phyloP scores from a whole-genome alignment of 2,329 filamentous ascomycete genomes.

The Pseudocercospora fuligena region DNA sequence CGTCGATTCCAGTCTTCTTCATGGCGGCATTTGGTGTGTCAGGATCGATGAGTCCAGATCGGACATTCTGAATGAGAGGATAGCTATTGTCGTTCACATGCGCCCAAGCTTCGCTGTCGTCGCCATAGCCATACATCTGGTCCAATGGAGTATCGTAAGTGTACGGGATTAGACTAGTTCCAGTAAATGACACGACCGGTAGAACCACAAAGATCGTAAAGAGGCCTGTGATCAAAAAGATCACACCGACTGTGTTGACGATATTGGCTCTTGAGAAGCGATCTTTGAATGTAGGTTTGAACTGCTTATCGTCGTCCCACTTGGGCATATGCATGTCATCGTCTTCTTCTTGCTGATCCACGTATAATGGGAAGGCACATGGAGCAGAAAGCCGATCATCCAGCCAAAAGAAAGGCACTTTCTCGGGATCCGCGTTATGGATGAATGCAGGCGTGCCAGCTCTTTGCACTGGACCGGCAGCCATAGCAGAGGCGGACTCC shows the following conservation, averaged over 20 bases:
- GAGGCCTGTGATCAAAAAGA: conserved; percentile 54
- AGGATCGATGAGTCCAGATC: conserved; percentile 56
- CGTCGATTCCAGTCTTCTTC: conserved; percentile 52
- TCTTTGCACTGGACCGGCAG: conserved; percentile 19
- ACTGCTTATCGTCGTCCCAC: conserved; percentile 54
- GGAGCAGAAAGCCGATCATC: conserved; percentile 56
- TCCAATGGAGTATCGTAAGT: conserved; percentile 47
- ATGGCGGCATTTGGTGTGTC: conserved; percentile 55
- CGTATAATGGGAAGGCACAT: conserved; percentile 52
- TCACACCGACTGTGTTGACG: conserved; percentile 49
- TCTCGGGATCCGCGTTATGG: conserved; percentile 40
- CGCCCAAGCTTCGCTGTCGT: conserved; percentile 47
- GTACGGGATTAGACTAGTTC: conserved; percentile 47
- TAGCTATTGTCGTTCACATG: conserved; percentile 55
- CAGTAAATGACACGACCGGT: conserved; percentile 55
- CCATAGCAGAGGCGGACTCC: conserved; percentile 17
- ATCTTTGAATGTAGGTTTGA: conserved; percentile 50
- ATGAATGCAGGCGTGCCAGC: conserved; percentile 37
- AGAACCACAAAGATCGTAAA: conserved; percentile 57
- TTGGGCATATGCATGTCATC: conserved; percentile 60
- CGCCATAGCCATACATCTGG: conserved; percentile 42
- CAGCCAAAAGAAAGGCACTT: conserved; percentile 47
- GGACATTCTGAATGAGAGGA: conserved; percentile 54
- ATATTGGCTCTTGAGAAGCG: conserved; percentile 52
- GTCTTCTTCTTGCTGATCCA: conserved; percentile 58